A percentile compares a stretch with the other conserved stretches of the same genome.
These are phyloP conservation scores for Physcia stellaris DNA, from an alignment of 495 filamentous ascomycete species.

Conservation along the genomic window DNA sequence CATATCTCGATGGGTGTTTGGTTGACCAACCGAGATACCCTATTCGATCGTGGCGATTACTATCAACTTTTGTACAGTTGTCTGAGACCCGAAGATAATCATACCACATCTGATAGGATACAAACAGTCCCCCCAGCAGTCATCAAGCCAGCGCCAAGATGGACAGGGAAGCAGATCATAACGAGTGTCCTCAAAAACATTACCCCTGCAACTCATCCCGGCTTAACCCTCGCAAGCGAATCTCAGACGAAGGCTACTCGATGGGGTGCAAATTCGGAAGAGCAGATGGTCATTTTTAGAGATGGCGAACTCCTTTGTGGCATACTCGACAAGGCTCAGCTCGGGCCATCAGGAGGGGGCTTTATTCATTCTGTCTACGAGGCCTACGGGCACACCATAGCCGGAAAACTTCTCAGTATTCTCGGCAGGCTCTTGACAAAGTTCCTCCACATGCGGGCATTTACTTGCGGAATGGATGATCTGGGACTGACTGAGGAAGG, in stretches of 20 bases:
- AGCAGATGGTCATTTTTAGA: conserved; percentile 69
- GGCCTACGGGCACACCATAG: conserved; percentile 74
- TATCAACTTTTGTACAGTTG: conserved; percentile 85
- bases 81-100: conserved; percentile 75
- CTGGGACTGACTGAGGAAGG: conserved; percentile 72
- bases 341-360: conserved; percentile 77
- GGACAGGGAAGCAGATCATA: conserved; percentile 98
- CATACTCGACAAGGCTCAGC: conserved; percentile 91
- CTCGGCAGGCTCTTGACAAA: conserved; percentile 81
- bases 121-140: conserved; percentile 67
- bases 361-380: conserved; percentile 89
- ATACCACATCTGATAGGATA: conserved; percentile 59
- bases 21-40: conserved; percentile 84
- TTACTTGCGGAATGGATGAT: conserved; percentile 96
- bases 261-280: conserved; percentile 61
- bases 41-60: conserved; percentile 80
- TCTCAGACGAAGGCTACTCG: conserved; percentile 60
- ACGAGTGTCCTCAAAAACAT: conserved; percentile 91
- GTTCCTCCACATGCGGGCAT: conserved; percentile 82
- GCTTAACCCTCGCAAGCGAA: conserved; percentile 65
- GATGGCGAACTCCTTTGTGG: conserved; percentile 79
- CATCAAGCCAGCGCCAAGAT: conserved; percentile 64
- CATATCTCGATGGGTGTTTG: conserved; percentile 89
- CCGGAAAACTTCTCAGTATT: conserved; percentile 76
- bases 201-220: conserved; percentile 55